Conservation (phyloP, 1,284 basidiomycete species). For the Athelia psychrophila region DNA sequence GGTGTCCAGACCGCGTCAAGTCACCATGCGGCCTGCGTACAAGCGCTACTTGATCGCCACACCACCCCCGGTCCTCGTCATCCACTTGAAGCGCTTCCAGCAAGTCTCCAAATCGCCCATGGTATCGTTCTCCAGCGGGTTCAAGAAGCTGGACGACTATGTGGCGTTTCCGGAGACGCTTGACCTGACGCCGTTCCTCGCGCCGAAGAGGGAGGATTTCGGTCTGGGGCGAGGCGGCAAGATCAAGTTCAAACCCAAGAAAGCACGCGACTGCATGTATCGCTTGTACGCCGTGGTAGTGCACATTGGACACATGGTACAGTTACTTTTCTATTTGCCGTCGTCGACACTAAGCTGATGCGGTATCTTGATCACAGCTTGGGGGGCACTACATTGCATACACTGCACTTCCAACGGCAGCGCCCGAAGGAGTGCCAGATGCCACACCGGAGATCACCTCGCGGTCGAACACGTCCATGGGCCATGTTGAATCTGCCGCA, state of each 20-base stretch:
- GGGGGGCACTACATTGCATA: slow-evolving; percentile 87
- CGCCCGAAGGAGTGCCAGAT: slow-evolving; percentile 3
- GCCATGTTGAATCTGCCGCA: slow-evolving; percentile 3
- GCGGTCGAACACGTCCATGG: slow-evolving; percentile 12
- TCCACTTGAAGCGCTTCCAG: slow-evolving; percentile 94
- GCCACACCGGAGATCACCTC: slow-evolving; percentile 6
- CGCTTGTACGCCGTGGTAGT: slow-evolving; percentile 84
- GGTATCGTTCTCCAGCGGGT: slow-evolving; percentile 57
- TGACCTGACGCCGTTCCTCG: slow-evolving; percentile 84
- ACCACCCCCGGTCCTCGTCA: slow-evolving; percentile 85
- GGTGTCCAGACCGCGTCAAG: slow-evolving; percentile 50
- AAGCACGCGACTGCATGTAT: slow-evolving; percentile 56
- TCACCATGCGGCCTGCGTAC: slow-evolving; percentile 80
- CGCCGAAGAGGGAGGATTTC: slow-evolving; percentile 76
- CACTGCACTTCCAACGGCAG: slow-evolving; percentile 54
- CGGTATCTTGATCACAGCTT: slow-evolving; percentile 39
- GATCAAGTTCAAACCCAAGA: slow-evolving; percentile 28
- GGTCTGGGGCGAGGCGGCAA: slow-evolving; percentile 30
- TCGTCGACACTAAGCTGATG: no score
- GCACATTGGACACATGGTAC: slow-evolving; percentile 87
- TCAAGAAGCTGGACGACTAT: slow-evolving; percentile 87
- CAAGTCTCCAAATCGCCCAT: slow-evolving; percentile 54
- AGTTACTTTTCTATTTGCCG: slow-evolving; percentile 15
- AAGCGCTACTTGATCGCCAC: slow-evolving; percentile 91
- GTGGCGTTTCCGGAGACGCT: slow-evolving; percentile 86